Percentiles rank a stretch among this genome's conserved stretches.
These are phyloP conservation scores for Perkinsela sp. DNA, from an alignment of 208 protist species.

Conservation along the genomic window DNA sequence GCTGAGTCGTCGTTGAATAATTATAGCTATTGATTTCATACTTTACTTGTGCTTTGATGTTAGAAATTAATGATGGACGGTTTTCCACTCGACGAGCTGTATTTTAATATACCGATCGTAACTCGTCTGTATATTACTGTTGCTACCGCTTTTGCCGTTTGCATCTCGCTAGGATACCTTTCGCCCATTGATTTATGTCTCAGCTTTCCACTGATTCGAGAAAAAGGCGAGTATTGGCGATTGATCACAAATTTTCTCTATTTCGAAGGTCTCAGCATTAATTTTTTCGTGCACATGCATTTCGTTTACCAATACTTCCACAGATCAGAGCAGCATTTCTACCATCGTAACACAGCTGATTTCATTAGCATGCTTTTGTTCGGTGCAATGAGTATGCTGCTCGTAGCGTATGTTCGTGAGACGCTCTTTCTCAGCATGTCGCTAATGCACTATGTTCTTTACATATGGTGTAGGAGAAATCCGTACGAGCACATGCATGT, in stretches of 20 bases:
- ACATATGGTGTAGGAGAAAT: conserved; percentile 11
- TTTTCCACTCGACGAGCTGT: conserved; percentile 5
- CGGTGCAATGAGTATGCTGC: conserved; percentile 3
- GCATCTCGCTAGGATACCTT: conserved; percentile 8
- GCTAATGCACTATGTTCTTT: conserved; percentile 9
- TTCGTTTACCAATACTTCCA: conserved; percentile 9
- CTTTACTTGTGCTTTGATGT: too few relatives aligned
- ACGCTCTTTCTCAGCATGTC: conserved; percentile 8
- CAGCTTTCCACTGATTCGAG: conserved; percentile 7
- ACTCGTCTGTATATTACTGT: conserved; percentile 8
- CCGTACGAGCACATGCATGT: conserved; percentile 10
- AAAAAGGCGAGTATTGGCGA: conserved; percentile 7
- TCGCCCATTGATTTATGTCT: conserved; percentile 7
- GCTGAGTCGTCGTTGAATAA: too few relatives aligned
- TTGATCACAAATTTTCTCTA: conserved; percentile 9
- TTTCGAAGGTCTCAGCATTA: conserved; percentile 6
- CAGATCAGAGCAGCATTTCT: conserved; percentile 13
- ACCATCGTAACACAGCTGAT: conserved; percentile 10
- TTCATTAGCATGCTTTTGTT: conserved; percentile 12
- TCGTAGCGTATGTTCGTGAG: conserved; percentile 3
- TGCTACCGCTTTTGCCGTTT: conserved; percentile 2
- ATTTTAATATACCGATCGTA: conserved; percentile 7
- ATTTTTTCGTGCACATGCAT: conserved; percentile 11
- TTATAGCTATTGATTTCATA: too few relatives aligned
- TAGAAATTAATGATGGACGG: too few relatives aligned